Percentiles rank a stretch among this genome's conserved stretches.
These are phyloP conservation scores for Phytophthora aleatoria DNA, from an alignment of 352 stramenopile genomes.

Conservation along the genomic window DNA sequence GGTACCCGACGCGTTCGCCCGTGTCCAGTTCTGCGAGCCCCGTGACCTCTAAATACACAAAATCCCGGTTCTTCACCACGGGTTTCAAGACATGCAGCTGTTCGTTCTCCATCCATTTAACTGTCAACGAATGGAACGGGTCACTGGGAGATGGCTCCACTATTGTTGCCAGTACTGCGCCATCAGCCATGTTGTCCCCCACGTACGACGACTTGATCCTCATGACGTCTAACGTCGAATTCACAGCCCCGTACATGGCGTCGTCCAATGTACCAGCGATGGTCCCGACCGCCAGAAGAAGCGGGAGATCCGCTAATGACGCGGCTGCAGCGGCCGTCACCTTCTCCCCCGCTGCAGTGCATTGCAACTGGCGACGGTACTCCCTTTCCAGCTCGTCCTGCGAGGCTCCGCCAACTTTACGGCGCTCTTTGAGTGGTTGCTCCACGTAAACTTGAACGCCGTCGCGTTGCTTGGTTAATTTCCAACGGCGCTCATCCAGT, in stretches of 20 bases:
- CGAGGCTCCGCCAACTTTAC: slow-evolving; percentile 18
- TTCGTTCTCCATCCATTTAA: slow-evolving; percentile 48
- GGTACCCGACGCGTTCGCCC: slow-evolving; percentile 57
- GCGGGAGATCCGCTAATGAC: slow-evolving; percentile 32
- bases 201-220: slow-evolving; percentile 51
- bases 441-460: slow-evolving; percentile 37
- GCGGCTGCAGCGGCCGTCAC: slow-evolving; percentile 22
- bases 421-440: slow-evolving; percentile 26
- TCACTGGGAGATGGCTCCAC: slow-evolving; percentile 43
- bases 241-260: slow-evolving; percentile 47
- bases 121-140: slow-evolving; percentile 47
- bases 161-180: slow-evolving; percentile 52
- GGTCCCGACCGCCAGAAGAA: slow-evolving; percentile 36
- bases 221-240: slow-evolving; percentile 35
- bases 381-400: slow-evolving; percentile 33
- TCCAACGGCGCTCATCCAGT: slow-evolving; percentile 34
- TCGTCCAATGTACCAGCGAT: slow-evolving; percentile 43
- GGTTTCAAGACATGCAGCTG: slow-evolving; percentile 30
- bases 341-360: slow-evolving; percentile 12
- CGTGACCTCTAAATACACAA: slow-evolving; percentile 63
- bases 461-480: slow-evolving; percentile 32
- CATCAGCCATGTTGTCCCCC: slow-evolving; percentile 45
- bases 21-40: slow-evolving; percentile 37
- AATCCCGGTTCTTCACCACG: slow-evolving; percentile 54
- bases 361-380: slow-evolving; percentile 21